Evolutionary conservation across 176 grass and related monocot species (phyloP).

Genomic region (Canna indica): DNA sequence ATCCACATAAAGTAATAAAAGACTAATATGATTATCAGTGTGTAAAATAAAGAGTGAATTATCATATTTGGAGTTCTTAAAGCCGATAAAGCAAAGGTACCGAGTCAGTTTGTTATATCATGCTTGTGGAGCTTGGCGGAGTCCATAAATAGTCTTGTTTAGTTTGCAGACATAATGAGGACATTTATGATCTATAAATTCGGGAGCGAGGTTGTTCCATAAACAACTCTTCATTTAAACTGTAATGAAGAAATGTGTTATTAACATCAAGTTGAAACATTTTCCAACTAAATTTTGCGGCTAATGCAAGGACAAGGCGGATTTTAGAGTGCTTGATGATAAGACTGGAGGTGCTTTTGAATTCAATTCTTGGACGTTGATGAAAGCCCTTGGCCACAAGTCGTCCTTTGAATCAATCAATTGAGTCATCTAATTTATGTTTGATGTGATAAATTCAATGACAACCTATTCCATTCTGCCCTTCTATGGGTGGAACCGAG

Average conservation of each 20-base stretch:
- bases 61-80: not conserved
- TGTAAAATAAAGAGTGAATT: not conserved
- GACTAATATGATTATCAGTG: not conserved
- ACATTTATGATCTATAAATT: not conserved
- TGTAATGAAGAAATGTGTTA: conserved; percentile 1
- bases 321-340: not conserved
- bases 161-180: no score
- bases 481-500: no score
- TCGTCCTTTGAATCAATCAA: no score
- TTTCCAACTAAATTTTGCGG: not conserved
- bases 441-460: no score
- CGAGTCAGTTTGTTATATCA: not conserved
- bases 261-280: conserved; percentile 1
- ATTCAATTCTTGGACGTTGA: not conserved
- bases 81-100: not conserved
- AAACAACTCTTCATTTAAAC: not conserved
- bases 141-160: no score
- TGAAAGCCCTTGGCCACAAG: no score
- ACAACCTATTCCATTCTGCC: no score
- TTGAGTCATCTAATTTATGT: no score
- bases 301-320: not conserved
- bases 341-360: not conserved
- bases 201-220: not conserved
- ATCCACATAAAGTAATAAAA: no score
- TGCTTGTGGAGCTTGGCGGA: no score